Conservation (phyloP, 345 rosid species). For the Tarenaya hassleriana region DNA sequence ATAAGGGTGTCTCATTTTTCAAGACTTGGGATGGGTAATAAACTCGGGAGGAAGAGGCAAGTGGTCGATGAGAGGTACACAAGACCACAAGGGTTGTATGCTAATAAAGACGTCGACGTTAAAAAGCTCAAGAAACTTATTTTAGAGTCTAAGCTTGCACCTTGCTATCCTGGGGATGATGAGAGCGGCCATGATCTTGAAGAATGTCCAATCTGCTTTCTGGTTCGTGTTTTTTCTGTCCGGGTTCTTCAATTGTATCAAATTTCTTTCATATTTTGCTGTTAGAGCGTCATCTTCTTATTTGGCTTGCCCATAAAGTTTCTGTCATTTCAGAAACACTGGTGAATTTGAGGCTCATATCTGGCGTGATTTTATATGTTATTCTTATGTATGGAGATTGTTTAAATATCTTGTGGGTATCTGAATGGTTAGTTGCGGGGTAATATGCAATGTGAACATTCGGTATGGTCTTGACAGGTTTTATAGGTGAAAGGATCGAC, state of each 20-base stretch:
- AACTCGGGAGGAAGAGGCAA: constrained; percentile 80
- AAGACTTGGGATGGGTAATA: constrained; percentile 74
- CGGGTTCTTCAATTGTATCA: not conserved
- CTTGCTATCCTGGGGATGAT: constrained; percentile 94
- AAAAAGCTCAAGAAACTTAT: constrained; percentile 95
- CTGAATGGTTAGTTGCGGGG: too few species aligned
- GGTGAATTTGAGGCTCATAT: not conserved
- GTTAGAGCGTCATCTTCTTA: too few species aligned
- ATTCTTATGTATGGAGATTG: too few species aligned
- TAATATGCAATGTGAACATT: too few species aligned
- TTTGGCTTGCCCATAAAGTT: too few species aligned
- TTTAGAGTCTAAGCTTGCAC: constrained; percentile 92
- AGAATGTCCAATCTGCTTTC: constrained; percentile 96
- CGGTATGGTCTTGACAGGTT: not conserved
- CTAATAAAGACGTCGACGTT: constrained; percentile 86
- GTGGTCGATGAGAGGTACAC: constrained; percentile 89
- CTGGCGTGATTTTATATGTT: too few species aligned
- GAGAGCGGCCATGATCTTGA: constrained; percentile 71
- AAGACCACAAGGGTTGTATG: constrained; percentile 86
- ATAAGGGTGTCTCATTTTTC: constrained; percentile 3
- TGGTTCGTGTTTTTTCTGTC: constrained; percentile 46
- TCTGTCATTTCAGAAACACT: not conserved
- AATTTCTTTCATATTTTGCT: too few species aligned
- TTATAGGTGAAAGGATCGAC: not conserved
- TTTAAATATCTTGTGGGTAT: too few species aligned